These are phyloP conservation scores for Wickerhamiella musiphila DNA, from an alignment of 805 yeast species.

Conservation along the genomic window DNA sequence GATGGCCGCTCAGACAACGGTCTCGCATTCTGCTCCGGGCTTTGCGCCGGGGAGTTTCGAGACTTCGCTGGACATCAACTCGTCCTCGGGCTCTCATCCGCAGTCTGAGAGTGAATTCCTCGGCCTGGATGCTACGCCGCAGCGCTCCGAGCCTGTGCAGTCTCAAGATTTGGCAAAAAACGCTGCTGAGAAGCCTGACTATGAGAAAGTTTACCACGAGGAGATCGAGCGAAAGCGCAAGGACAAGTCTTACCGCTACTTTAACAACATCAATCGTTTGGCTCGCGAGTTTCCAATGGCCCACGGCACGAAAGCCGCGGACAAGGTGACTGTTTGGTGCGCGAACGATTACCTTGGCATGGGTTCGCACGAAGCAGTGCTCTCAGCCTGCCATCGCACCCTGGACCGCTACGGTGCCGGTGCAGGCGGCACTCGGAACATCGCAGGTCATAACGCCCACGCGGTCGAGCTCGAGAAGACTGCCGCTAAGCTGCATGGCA, in stretches of 20 bases:
- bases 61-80: no score
- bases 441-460: constrained; percentile 89
- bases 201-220: constrained; percentile 44
- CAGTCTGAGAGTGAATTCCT: no score
- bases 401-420: constrained; percentile 91
- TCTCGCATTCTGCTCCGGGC: neutral
- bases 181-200: constrained; percentile 27
- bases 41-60: no score
- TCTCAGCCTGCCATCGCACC: constrained; percentile 59
- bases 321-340: constrained; percentile 96
- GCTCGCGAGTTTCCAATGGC: constrained; percentile 91
- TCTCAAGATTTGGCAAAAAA: constrained; percentile 7
- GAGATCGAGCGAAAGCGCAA: constrained; percentile 59
- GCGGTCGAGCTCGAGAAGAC: constrained; percentile 80
- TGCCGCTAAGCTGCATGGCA: constrained; percentile 78
- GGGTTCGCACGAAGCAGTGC: constrained; percentile 64
- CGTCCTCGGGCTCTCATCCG: neutral
- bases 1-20: constrained; percentile 11
- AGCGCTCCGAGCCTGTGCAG: neutral
- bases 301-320: constrained; percentile 56
- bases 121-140: neutral
- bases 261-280: constrained; percentile 91
- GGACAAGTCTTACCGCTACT: constrained; percentile 88
- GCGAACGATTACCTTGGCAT: constrained; percentile 94
- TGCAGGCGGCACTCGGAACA: constrained; percentile 98